Base-by-base conservation (phyloP, 2,329 filamentous ascomycete genomes). In the Pseudocercospora eumusae region DNA sequence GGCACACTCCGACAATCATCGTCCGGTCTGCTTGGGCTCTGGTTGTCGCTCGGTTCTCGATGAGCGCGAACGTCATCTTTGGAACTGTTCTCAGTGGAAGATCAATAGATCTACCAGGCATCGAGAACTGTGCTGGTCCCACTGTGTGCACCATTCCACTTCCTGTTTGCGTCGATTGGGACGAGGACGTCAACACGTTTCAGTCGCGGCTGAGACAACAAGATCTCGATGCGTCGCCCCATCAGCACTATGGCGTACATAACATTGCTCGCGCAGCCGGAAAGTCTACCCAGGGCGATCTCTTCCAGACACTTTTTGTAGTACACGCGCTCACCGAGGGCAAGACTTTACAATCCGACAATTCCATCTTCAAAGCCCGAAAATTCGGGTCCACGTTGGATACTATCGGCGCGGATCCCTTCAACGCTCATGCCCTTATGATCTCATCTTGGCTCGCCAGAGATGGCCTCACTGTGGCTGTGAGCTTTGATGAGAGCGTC, bases 101-200 rank as follows among this genome's bases (percentile, higher is more conserved):
- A 50, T 36, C 60, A 3, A 60, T 60, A 40, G 23, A 50, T 49
- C 20, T 66, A 20, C 18, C 40, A 28, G 44, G 21, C 9, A 25
- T 47, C 20, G 44, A 47, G 21, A 20, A 47, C 44, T 47, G 44
- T 23, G 44, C 44, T 9, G 64, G 64, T 11, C 64, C 64, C 8
- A 62, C 59, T 1, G 59, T 66, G 6, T 57, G 60, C 11, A 55
- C 62, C 28, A 10, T 63, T 15, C 64, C 64, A 15, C 10, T 64
- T 10, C 18, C 57, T 15, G 25, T 66, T 5, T 21, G 21, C 18
- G 8, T 47, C 21, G 4, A 47, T 15, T 47, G 44, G 44, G 21
- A 9, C 18, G 44, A 47, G 21, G 44, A 20, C 44, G 8, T 47
- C 20, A 47, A 25, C 44, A 47, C 9, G 1, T 47, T 47, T 47